Base-by-base conservation (phyloP, 192 early-diverging fungal species). In the Martensiomyces pterosporus region DNA sequence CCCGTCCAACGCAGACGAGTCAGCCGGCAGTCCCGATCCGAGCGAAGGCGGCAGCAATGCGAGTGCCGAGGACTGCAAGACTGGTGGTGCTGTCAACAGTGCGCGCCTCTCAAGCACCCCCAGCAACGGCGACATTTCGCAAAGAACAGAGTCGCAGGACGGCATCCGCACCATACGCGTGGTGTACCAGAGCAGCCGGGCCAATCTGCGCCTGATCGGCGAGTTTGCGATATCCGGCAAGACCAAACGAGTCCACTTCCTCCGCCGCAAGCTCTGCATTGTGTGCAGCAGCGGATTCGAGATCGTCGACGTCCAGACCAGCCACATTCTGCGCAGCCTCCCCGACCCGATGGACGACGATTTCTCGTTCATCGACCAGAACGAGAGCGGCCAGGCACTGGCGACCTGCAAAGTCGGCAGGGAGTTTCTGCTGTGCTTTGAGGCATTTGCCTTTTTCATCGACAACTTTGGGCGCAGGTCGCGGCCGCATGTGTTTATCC, bases 241-340 rank as follows among this genome's bases (percentile, higher is more conserved):
- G 68, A 49, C 77, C 58, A 52, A 86, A 75, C 54, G 77, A 40
- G 46, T 98, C 34, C 84, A 94, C 55, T 91, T 89, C 44, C 64
- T 94, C 48, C 85, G 84, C 24, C 88, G 85, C 26, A 88, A 85
- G 41, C 74, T 98, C 21, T 92, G 87, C 64, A 82, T 98, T 7
- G 92, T 91, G 23, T 88, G 89, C 57, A 64, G 79, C 15, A 88
- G 90, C 55, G 88, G 91, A n/a, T 94, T 98, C 62, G 92, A 98
- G 54, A 78, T 98, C 49, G 89, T 98, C n/a, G 87, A 96, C 58
- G 69, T 74, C 8, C 64, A 62, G 23, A 60, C 52, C 26, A 57
- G 54, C 17, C 51, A 56, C 3, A 39, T 63, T 22, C 43, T 67
- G 14, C 64, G 63, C 26, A 59, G 46, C 21, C 38, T 74, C 10